Percentiles rank a stretch among this genome's conserved stretches.
Conservation (phyloP, 1,284 basidiomycete species). For the Mrakiaceae sp. region DNA sequence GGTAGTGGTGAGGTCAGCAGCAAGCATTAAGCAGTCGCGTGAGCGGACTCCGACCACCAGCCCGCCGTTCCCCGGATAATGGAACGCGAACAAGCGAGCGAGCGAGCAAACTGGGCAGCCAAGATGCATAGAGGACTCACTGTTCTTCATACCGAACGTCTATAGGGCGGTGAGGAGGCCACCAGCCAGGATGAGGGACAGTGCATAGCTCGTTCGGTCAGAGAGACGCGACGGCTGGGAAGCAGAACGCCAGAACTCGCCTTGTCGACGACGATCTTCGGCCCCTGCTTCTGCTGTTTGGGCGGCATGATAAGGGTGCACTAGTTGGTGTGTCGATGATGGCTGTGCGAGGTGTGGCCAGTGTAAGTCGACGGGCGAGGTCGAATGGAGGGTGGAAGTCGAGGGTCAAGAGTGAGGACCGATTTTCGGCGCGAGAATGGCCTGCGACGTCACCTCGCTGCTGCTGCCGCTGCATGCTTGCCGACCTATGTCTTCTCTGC, state of each 20-base stretch:
- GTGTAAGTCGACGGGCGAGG: too few relatives aligned
- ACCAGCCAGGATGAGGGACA: neutral
- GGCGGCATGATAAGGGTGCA: conserved; percentile 47
- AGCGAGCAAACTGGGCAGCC: neutral
- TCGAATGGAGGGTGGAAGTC: too few relatives aligned
- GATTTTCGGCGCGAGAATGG: too few relatives aligned
- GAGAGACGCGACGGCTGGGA: conserved; percentile 19
- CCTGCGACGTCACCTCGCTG: too few relatives aligned
- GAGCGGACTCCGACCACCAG: neutral
- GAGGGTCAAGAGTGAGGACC: too few relatives aligned
- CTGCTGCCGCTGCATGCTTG: too few relatives aligned
- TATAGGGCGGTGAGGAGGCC: neutral
- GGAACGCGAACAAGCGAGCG: neutral
- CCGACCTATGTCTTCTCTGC: too few relatives aligned
- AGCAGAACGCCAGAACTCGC: conserved; percentile 33
- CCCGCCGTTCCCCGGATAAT: too few relatives aligned
- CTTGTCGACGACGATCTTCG: conserved; percentile 65
- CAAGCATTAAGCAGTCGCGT: neutral
- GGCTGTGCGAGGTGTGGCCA: too few relatives aligned
- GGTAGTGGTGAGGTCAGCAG: neutral
- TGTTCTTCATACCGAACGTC: conserved; percentile 92
- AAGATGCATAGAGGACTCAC: neutral
- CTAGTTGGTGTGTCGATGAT: too few relatives aligned
- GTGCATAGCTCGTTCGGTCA: conserved; percentile 25
- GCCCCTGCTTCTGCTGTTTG: conserved; percentile 49